These are phyloP conservation scores for Lachancea kluyveri DNA, from an alignment of 805 yeast species.

Conservation along the genomic window DNA sequence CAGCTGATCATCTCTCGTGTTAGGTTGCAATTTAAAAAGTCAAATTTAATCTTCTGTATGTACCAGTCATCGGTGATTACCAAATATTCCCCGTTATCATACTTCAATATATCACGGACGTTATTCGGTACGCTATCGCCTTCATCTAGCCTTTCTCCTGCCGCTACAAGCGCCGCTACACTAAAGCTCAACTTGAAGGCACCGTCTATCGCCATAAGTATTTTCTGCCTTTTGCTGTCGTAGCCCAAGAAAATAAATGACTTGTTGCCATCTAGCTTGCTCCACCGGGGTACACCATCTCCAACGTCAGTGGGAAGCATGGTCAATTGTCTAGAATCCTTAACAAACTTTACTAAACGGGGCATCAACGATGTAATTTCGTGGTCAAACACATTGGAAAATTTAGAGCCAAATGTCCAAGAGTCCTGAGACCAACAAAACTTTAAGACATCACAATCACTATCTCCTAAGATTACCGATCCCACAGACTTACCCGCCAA, in stretches of 20 bases:
- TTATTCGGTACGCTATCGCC: too few species aligned
- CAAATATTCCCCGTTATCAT: too few species aligned
- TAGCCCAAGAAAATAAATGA: slow-evolving; percentile 5
- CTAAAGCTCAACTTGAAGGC: too few species aligned
- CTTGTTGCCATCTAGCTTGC: background rate
- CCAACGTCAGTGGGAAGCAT: slow-evolving; percentile 12
- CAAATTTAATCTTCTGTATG: slow-evolving; percentile 2
- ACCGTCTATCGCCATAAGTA: too few species aligned
- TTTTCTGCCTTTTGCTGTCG: too few species aligned
- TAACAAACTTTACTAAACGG: slow-evolving; percentile 15
- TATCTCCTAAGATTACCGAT: slow-evolving; percentile 7
- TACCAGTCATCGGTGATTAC: too few species aligned
- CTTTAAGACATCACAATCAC: background rate
- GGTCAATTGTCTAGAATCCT: slow-evolving; percentile 12
- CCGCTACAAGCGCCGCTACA: too few species aligned
- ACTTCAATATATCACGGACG: too few species aligned
- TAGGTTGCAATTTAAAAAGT: slow-evolving; percentile 1
- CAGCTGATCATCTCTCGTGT: slow-evolving; percentile 5
- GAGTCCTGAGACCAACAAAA: slow-evolving; percentile 2
- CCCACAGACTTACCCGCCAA: slow-evolving; percentile 21
- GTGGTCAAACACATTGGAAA: slow-evolving; percentile 9
- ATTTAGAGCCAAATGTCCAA: slow-evolving; percentile 1
- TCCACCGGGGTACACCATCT: slow-evolving; percentile 1
- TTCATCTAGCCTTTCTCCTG: too few species aligned
- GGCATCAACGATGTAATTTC: slow-evolving; percentile 20